Base-by-base conservation (phyloP, 345 rosid genomes). In the Gossypium raimondii region DNA sequence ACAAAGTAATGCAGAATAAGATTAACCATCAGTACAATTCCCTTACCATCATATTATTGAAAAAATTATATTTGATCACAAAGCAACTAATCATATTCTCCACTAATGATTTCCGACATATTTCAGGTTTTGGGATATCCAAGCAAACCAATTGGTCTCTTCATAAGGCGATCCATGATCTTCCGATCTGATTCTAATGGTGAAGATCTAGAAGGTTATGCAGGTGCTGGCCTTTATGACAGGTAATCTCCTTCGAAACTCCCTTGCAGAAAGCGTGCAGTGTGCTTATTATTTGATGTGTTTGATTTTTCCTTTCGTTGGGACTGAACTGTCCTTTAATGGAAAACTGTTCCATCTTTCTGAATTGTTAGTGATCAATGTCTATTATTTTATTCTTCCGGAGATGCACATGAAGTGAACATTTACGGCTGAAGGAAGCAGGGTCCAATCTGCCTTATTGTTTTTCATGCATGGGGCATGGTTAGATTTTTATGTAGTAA, bases 151-250 rank as follows among this genome's bases (percentile, higher is more conserved):
- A 87, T 89, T 63, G 98, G 98, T 65, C 92, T 95, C 72, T 91
- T 93, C 80, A 93, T 95, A 63, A 93, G 92, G 81, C 90, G 84
- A n/a, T 95, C 99, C 22, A 88, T 95, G 74, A 95, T 95, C 76
- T 91, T 93, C 80, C 85, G 99, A 57, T 95, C 99, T 9, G 99
- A 95, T 82, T 95, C 99, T 20, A 95, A 95, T 18, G 99, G 99
- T 67, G 99, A 95, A 85, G 99, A 95, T 83, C 88, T 95, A 0
- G 98, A 93, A 85, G 99, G 99, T 50, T 95, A 95, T 85, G 99
- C 99, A 52, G 99, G 99, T 81, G 99, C 99, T 58, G 99, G 99
- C 44, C 98, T 95, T 79, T 95, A 95, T 52, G 99, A 95, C 79
- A 95, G 99, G 99, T 95, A 90, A 85, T 57, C 20, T 57, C 53